These are phyloP conservation scores for Termitomyces sp. DNA, from an alignment of 768 basidiomycete species.

Conservation along the genomic window DNA sequence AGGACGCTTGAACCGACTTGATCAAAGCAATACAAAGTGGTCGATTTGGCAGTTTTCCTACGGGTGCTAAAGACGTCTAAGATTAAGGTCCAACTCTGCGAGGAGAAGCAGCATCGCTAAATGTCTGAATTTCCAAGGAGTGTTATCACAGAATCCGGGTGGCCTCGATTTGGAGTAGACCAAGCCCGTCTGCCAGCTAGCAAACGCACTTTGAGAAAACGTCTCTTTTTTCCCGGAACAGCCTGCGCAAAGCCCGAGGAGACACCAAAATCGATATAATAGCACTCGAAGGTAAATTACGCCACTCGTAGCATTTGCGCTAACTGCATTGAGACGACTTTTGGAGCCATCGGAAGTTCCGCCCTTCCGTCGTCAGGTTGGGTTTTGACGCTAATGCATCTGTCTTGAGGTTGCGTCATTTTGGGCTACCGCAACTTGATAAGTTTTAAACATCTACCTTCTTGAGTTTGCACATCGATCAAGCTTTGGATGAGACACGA, in stretches of 20 bases:
- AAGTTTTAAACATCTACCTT: background rate
- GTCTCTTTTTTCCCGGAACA: conserved; percentile 15
- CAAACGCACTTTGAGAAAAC: conserved; percentile 26
- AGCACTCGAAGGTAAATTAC: conserved; percentile 33
- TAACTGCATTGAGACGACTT: conserved; percentile 25
- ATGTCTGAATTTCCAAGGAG: too few relatives aligned
- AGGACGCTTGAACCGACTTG: conserved; percentile 6
- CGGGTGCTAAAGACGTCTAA: conserved; percentile 13
- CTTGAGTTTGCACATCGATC: background rate
- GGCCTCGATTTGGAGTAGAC: conserved; percentile 32
- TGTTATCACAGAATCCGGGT: background rate
- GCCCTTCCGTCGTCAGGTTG: conserved; percentile 13
- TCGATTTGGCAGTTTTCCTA: conserved; percentile 24
- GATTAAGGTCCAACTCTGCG: too few relatives aligned
- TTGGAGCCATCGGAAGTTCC: conserved; percentile 21
- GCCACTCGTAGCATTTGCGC: conserved; percentile 41
- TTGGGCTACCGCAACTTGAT: background rate
- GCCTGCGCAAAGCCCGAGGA: conserved; percentile 22
- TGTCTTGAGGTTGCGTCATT: background rate
- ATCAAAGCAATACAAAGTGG: conserved; percentile 21
- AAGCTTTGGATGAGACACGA: background rate
- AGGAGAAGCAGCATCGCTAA: too few relatives aligned
- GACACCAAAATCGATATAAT: conserved; percentile 29
- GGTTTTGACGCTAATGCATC: background rate
- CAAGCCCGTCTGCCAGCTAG: conserved; percentile 35